Evolutionary conservation across 2,329 filamentous ascomycete species (phyloP).

Genomic region (Fusarium hainanense): DNA sequence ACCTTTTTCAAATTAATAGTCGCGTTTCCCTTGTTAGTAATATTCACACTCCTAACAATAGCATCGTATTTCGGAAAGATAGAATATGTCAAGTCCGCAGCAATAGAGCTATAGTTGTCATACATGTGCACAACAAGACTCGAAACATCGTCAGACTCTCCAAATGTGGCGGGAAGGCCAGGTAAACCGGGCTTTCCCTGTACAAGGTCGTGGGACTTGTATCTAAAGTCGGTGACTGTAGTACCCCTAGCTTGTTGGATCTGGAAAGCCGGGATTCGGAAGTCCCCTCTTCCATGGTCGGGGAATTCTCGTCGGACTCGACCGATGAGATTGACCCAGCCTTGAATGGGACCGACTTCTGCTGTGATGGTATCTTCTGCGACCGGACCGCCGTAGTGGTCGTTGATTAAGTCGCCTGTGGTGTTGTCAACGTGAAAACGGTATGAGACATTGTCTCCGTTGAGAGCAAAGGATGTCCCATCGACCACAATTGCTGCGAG

Average conservation of each 20-base stretch:
- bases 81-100: conserved; percentile 70
- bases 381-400: conserved; percentile 70
- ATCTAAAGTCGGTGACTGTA: conserved; percentile 68
- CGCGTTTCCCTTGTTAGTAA: conserved; percentile 67
- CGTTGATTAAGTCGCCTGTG: conserved; percentile 67
- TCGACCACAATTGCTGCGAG: conserved; percentile 61
- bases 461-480: conserved; percentile 67
- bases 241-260: conserved; percentile 69
- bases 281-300: conserved; percentile 72
- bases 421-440: conserved; percentile 70
- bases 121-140: conserved; percentile 69
- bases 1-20: conserved; percentile 66
- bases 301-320: conserved; percentile 73
- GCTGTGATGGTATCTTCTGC: conserved; percentile 60
- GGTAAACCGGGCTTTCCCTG: conserved; percentile 66
- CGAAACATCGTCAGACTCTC: conserved; percentile 64
- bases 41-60: conserved; percentile 68
- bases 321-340: conserved; percentile 63
- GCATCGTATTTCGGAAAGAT: conserved; percentile 72
- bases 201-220: conserved; percentile 65
- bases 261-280: conserved; percentile 69
- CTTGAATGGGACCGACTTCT: conserved; percentile 45
- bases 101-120: conserved; percentile 68
- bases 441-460: conserved; percentile 68
- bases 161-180: conserved; percentile 70